These are phyloP conservation scores for Darksidea phi DNA, from an alignment of 495 filamentous ascomycete genomes.

Conservation along the genomic window DNA sequence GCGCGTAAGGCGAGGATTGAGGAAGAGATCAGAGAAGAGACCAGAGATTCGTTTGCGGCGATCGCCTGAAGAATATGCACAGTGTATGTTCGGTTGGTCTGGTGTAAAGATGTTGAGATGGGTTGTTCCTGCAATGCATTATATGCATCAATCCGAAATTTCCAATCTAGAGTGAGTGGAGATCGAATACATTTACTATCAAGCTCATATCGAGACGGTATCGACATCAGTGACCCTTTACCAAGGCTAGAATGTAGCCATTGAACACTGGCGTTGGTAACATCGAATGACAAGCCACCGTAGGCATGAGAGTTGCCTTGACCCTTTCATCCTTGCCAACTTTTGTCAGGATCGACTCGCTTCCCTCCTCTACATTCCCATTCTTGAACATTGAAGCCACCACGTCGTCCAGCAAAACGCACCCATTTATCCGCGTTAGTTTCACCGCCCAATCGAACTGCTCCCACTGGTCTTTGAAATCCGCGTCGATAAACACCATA, in stretches of 20 bases:
- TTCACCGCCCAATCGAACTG: slow-evolving; percentile 51
- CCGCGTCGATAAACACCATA: slow-evolving; percentile 56
- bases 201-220: no score
- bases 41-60: neutral
- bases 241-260: slow-evolving; percentile 6
- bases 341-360: neutral
- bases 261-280: slow-evolving; percentile 9
- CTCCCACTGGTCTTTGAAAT: slow-evolving; percentile 49
- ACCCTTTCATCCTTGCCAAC: neutral
- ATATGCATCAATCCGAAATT: no score
- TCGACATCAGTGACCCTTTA: slow-evolving; percentile 8
- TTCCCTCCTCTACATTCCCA: neutral
- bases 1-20: slow-evolving; percentile 34
- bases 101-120: no score
- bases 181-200: no score
- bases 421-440: slow-evolving; percentile 42
- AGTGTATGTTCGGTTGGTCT: no score
- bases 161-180: no score
- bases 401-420: slow-evolving; percentile 49
- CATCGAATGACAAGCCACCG: neutral
- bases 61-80: no score
- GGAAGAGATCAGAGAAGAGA: slow-evolving; percentile 17
- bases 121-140: no score
- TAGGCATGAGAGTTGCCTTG: slow-evolving; percentile 1
- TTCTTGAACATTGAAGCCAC: slow-evolving; percentile 34